Percentiles rank a stretch among this genome's conserved stretches.
phyloP scores from a whole-genome alignment of 1,284 basidiomycete genomes.

The Meira miltonrushii region DNA sequence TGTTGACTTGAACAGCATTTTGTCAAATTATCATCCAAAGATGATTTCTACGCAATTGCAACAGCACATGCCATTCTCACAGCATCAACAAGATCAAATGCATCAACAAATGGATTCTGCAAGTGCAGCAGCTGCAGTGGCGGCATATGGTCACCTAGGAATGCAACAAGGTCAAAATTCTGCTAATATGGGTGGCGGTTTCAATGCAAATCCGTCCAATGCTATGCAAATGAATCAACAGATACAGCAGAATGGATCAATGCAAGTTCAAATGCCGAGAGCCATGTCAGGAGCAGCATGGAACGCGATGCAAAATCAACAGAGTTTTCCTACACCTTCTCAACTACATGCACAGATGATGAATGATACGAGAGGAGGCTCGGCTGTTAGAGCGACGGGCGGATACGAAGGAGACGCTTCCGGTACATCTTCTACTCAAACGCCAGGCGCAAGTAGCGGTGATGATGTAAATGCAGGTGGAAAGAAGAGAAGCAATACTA shows the following conservation, averaged over 20 bases:
- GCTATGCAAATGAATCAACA: neutral
- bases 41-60: neutral
- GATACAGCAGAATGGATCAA: neutral
- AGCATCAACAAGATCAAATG: constrained; percentile 12
- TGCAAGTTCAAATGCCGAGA: neutral
- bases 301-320: neutral
- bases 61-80: neutral
- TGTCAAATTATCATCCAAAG: constrained; percentile 7
- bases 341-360: no score
- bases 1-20: neutral
- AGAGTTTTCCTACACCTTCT: neutral
- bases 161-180: constrained; percentile 6
- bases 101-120: constrained; percentile 16
- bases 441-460: constrained; percentile 8
- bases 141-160: constrained; percentile 29
- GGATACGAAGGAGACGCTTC: constrained; percentile 8
- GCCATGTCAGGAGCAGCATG: neutral
- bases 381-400: neutral
- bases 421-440: constrained; percentile 7
- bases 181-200: neutral
- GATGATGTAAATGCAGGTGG: neutral
- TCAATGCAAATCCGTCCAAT: neutral
- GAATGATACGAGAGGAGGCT: no score
- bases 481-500: constrained; percentile 3
- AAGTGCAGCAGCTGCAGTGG: constrained; percentile 25